A percentile compares a stretch with the other conserved stretches of the same genome.
Conservation (phyloP, 345 rosid genomes). For the Hibiscus mutabilis region DNA sequence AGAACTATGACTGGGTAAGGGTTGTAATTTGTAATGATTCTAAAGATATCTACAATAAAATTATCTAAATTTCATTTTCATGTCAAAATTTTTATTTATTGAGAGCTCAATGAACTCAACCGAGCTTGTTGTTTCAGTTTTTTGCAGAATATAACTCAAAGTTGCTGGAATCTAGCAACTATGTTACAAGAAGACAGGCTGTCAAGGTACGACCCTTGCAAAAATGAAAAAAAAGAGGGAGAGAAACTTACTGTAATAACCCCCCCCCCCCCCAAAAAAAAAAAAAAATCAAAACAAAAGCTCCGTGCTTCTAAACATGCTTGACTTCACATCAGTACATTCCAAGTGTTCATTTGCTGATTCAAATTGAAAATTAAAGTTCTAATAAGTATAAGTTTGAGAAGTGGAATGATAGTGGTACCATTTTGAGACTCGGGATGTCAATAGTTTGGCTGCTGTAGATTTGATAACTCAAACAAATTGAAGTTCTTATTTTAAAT, state of each 20-base stretch:
- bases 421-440: neutral
- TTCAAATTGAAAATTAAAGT: neutral
- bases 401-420: neutral
- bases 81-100: constrained; percentile 1
- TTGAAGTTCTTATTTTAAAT: neutral
- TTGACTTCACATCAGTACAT: neutral
- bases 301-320: neutral
- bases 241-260: no score
- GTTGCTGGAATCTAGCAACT: constrained; percentile 86
- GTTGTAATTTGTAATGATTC: neutral
- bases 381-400: neutral
- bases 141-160: constrained; percentile 78
- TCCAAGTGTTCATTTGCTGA: neutral
- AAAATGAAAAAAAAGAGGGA: neutral
- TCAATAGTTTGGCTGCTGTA: neutral
- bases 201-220: constrained; percentile 47
- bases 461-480: neutral
- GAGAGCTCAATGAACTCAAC: constrained; percentile 9
- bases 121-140: constrained; percentile 48
- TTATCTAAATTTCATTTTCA: neutral
- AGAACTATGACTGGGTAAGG: constrained; percentile 91
- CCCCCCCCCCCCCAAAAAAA: neutral
- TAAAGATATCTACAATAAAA: neutral
- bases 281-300: neutral
- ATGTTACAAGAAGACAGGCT: constrained; percentile 94